phyloP scores from a whole-genome alignment of 1,284 basidiomycete genomes.

The Trichosporon asahii region DNA sequence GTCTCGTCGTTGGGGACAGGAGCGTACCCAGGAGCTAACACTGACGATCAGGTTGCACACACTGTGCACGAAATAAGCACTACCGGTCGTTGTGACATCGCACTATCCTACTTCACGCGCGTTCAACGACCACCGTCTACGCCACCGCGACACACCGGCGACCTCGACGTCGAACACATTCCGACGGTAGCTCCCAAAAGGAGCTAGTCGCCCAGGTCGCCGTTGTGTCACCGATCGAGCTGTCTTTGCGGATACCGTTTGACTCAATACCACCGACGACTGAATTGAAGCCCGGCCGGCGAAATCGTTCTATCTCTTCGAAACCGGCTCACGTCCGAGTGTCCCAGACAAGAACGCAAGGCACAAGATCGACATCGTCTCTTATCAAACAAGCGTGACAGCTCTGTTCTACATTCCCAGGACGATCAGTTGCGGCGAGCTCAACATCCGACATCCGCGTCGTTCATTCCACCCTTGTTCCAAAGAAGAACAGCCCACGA shows the following conservation, averaged over 20 bases:
- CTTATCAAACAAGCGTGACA: neutral
- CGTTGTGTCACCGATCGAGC: neutral
- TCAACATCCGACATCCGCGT: neutral
- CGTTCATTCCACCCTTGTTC: neutral
- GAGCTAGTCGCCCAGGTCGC: neutral
- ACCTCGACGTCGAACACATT: neutral
- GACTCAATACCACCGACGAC: neutral
- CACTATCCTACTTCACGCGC: neutral
- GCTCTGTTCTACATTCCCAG: neutral
- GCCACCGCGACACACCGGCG: neutral
- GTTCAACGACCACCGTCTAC: neutral
- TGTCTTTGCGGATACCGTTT: neutral
- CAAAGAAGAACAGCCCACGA: neutral
- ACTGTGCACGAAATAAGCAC: neutral
- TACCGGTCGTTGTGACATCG: neutral
- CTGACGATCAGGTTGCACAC: too few relatives aligned
- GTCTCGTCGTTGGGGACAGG: neutral
- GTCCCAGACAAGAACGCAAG: neutral
- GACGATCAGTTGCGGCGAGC: neutral
- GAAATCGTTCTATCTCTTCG: neutral
- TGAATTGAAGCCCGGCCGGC: neutral
- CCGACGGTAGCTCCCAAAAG: neutral
- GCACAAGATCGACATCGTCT: neutral
- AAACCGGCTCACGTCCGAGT: neutral
- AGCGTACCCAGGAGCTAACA: neutral